Evolutionary conservation across 306 rosid species (phyloP).

Genomic region (Pyrus pyrifolia): DNA sequence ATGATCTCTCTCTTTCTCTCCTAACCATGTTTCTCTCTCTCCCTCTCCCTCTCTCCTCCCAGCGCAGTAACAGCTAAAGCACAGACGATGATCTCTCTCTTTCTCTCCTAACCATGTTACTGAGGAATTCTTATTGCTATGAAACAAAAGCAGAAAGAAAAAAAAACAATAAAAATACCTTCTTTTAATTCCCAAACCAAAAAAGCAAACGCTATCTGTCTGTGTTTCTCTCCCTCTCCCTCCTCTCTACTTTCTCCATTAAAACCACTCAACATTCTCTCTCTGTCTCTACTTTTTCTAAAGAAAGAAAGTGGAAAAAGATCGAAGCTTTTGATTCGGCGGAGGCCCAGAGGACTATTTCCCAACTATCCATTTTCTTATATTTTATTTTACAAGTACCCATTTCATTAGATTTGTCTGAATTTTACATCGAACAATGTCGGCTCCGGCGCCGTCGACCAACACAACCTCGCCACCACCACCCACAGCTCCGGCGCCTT

Average conservation of each 20-base stretch:
- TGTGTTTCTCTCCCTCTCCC: background rate
- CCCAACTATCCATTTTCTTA: background rate
- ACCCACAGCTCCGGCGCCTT: background rate
- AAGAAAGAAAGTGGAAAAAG: background rate
- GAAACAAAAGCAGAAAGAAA: background rate
- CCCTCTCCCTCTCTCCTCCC: background rate
- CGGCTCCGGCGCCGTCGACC: slow-evolving; percentile 21
- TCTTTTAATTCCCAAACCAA: background rate
- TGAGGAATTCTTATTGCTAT: background rate
- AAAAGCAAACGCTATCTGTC: background rate
- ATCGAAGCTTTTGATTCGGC: background rate
- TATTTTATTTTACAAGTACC: background rate
- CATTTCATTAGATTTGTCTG: background rate
- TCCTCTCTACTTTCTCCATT: background rate
- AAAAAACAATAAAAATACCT: slow-evolving; percentile 1
- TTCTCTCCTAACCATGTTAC: slow-evolving; percentile 3
- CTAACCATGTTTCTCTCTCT: background rate
- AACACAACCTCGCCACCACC: background rate
- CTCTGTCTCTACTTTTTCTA: background rate
- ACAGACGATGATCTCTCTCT: background rate
- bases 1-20: background rate
- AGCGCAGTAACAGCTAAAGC: slow-evolving; percentile 1
- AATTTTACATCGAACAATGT: slow-evolving; percentile 23
- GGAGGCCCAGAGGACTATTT: background rate
- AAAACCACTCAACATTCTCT: background rate